Percentiles rank a stretch among this genome's conserved stretches.
Evolutionary conservation across 805 yeast species (phyloP).

Genomic region (Saturnispora gosingensis): DNA sequence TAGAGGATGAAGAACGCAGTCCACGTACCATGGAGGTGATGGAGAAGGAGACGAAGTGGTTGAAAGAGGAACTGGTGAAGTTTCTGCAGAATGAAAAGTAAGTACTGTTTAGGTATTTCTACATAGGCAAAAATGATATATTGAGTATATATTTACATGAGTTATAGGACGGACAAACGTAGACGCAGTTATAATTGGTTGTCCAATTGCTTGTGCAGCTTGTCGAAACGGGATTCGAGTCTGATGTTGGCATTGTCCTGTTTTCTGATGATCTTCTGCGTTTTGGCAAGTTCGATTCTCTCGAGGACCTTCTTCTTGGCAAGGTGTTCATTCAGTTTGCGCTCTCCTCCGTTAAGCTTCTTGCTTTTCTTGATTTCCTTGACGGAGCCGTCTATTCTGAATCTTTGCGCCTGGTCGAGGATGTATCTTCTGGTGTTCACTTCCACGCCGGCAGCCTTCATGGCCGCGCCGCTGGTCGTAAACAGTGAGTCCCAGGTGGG

Average conservation of each 20-base stretch:
- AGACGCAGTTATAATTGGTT: conserved; percentile 3
- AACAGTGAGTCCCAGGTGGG: conserved; percentile 70
- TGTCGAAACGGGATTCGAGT: conserved; percentile 18
- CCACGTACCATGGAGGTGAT: conserved; percentile 56
- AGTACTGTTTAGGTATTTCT: not conserved
- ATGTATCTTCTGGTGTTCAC: conserved; percentile 63
- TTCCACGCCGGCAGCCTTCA: conserved; percentile 76
- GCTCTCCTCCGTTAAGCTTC: conserved; percentile 73
- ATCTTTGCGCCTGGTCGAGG: conserved; percentile 62
- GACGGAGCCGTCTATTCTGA: conserved; percentile 40
- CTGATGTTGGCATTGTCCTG: conserved; percentile 10
- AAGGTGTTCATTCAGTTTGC: conserved; percentile 56
- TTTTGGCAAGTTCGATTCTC: conserved; percentile 30
- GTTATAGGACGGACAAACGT: not conserved
- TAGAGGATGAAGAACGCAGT: conserved; percentile 43
- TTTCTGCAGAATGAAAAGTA: conserved; percentile 11
- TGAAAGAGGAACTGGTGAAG: conserved; percentile 34
- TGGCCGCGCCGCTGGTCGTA: conserved; percentile 37
- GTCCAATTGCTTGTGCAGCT: conserved; percentile 14
- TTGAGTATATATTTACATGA: not conserved
- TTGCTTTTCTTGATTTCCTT: conserved; percentile 31
- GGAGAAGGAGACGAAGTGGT: conserved; percentile 58
- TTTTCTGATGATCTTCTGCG: conserved; percentile 22
- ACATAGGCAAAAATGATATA: not conserved
- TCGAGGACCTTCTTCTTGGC: conserved; percentile 55